Conservation (phyloP, 805 yeast genomes). For the Clavispora santaluciae region DNA sequence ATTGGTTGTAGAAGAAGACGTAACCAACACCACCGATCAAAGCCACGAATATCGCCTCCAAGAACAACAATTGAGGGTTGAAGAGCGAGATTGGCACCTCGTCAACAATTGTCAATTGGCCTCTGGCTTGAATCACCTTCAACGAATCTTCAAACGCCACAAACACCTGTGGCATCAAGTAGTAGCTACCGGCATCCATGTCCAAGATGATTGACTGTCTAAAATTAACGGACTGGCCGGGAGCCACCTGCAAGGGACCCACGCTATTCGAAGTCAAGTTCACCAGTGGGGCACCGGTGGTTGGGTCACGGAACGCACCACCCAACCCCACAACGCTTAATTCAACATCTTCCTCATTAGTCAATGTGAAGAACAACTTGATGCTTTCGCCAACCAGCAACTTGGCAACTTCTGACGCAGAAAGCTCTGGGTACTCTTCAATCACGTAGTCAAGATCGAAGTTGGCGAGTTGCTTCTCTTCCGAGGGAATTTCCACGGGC, state of each 20-base stretch:
- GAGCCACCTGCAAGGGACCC: conserved; percentile 52
- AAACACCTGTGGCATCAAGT: conserved; percentile 56
- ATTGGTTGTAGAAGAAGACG: conserved; percentile 39
- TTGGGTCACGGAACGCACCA: conserved; percentile 57
- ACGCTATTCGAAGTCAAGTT: conserved; percentile 62
- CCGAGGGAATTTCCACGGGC: neutral
- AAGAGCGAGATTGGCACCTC: conserved; percentile 67
- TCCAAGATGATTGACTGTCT: conserved; percentile 57
- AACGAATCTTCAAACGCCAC: conserved; percentile 46
- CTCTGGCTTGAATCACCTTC: conserved; percentile 52
- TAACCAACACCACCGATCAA: conserved; percentile 32
- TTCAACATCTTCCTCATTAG: conserved; percentile 49
- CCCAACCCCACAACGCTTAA: conserved; percentile 60
- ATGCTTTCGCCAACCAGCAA: conserved; percentile 49
- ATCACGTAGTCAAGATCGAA: conserved; percentile 47
- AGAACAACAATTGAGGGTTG: conserved; percentile 66
- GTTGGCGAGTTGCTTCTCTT: conserved; percentile 19
- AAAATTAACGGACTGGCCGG: conserved; percentile 47
- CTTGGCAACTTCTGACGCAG: conserved; percentile 38
- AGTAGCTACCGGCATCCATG: conserved; percentile 52
- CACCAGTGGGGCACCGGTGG: conserved; percentile 45
- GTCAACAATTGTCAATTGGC: conserved; percentile 51
- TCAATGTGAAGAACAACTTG: conserved; percentile 46
- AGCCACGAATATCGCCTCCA: conserved; percentile 48
- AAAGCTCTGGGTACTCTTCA: conserved; percentile 38